phyloP scores from a whole-genome alignment of 2,329 filamentous ascomycete genomes.

The Calonectria fujianensis region DNA sequence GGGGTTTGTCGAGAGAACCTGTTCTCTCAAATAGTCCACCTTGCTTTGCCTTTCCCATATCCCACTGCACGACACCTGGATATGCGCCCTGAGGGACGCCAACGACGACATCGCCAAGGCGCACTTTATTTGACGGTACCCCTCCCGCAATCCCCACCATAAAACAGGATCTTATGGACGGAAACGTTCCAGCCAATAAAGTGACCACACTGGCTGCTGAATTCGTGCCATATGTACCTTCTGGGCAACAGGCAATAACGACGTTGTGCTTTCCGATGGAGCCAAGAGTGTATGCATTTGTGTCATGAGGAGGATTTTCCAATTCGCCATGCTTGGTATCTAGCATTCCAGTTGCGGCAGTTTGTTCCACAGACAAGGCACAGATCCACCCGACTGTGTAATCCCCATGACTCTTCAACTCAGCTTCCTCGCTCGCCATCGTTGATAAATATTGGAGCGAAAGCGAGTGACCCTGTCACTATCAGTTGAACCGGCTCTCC shows the following conservation, averaged over 20 bases:
- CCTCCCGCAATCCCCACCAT: neutral
- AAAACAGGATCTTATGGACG: neutral
- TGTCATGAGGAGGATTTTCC: neutral
- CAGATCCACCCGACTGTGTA: neutral
- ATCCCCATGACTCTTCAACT: neutral
- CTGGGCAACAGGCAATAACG: neutral
- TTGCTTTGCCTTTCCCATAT: neutral
- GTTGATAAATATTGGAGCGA: neutral
- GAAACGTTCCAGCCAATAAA: neutral
- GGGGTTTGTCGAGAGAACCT: neutral
- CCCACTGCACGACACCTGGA: slow-evolving; percentile 1
- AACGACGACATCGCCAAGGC: neutral
- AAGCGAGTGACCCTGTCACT: neutral
- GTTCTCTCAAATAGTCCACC: neutral
- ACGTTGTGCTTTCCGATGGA: neutral
- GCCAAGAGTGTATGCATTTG: neutral
- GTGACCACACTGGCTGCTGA: neutral
- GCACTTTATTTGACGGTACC: neutral
- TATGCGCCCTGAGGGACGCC: neutral
- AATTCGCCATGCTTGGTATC: neutral
- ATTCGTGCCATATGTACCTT: neutral
- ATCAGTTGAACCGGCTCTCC: no score
- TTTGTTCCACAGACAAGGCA: neutral
- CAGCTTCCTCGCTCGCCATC: neutral
- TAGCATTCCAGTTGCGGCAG: neutral